Percentiles rank a stretch among this genome's conserved stretches.
Evolutionary conservation across 495 filamentous ascomycete genomes (phyloP).

Genomic region (Penicillium verhagenii): DNA sequence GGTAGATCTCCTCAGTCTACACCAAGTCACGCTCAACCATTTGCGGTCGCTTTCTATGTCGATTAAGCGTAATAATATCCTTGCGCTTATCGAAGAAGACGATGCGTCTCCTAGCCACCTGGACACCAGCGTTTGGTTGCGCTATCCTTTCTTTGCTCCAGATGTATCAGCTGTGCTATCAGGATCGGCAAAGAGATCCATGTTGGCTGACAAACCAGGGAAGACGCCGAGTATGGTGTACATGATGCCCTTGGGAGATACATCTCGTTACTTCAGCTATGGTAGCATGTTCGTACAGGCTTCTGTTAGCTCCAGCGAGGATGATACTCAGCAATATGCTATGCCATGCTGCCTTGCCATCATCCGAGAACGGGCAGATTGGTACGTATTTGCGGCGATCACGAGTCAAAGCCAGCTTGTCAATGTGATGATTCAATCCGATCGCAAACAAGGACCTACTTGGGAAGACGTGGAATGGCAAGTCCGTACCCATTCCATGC

Average conservation of each 20-base stretch:
- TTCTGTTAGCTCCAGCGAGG: slow-evolving; percentile 63
- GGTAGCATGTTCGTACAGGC: slow-evolving; percentile 69
- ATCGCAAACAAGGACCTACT: slow-evolving; percentile 63
- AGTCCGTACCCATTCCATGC: slow-evolving; percentile 55
- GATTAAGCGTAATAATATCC: slow-evolving; percentile 75
- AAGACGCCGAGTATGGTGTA: slow-evolving; percentile 52
- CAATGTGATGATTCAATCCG: slow-evolving; percentile 68
- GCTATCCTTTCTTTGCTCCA: slow-evolving; percentile 66
- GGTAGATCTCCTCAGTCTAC: slow-evolving; percentile 49
- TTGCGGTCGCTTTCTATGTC: slow-evolving; percentile 72
- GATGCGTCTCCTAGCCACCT: slow-evolving; percentile 60
- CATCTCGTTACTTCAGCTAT: slow-evolving; percentile 66
- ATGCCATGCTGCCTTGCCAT: slow-evolving; percentile 74
- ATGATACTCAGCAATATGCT: slow-evolving; percentile 60
- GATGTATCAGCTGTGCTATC: slow-evolving; percentile 66
- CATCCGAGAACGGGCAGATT: slow-evolving; percentile 63
- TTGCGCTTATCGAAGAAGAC: slow-evolving; percentile 51
- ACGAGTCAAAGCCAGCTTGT: slow-evolving; percentile 74
- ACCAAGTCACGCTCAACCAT: slow-evolving; percentile 57
- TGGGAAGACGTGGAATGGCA: slow-evolving; percentile 84
- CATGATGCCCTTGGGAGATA: slow-evolving; percentile 74
- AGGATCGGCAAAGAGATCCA: slow-evolving; percentile 53
- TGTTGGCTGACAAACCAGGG: slow-evolving; percentile 37
- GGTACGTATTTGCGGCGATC: slow-evolving; percentile 64
- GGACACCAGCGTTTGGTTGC: slow-evolving; percentile 72